Conservation (phyloP, 495 filamentous ascomycete genomes). For the Monascus purpureus region DNA sequence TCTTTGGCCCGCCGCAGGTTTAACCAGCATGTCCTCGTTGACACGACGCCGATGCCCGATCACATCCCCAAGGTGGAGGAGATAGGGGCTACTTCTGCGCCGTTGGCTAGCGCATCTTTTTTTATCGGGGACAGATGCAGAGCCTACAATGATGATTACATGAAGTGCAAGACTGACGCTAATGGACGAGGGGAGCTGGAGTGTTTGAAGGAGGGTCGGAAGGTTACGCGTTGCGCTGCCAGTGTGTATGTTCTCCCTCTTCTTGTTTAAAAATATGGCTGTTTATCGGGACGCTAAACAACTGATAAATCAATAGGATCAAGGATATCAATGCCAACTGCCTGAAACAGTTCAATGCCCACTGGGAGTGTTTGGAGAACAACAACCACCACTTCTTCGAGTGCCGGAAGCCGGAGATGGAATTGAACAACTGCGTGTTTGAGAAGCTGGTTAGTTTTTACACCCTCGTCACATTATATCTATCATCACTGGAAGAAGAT, state of each 20-base stretch:
- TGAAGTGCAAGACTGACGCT: constrained; percentile 94
- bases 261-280: constrained; percentile 1
- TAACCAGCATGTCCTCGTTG: constrained; percentile 81
- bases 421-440: constrained; percentile 84
- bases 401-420: constrained; percentile 65
- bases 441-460: constrained; percentile 65
- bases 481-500: neutral
- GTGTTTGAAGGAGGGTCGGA: constrained; percentile 88
- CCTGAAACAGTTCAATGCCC: constrained; percentile 73
- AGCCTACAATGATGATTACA: constrained; percentile 95
- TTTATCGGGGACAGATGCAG: constrained; percentile 94
- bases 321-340: constrained; percentile 95
- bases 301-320: constrained; percentile 38
- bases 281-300: too few species aligned
- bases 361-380: constrained; percentile 92
- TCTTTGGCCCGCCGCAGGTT: too few species aligned
- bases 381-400: constrained; percentile 96
- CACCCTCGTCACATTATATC: too few species aligned
- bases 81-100: constrained; percentile 81
- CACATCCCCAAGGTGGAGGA: constrained; percentile 84
- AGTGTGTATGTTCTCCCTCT: constrained; percentile 62
- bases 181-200: constrained; percentile 81
- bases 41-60: constrained; percentile 88
- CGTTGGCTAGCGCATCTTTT: constrained; percentile 80
- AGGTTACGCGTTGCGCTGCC: constrained; percentile 89